These are phyloP conservation scores for Infundibulicybe gibba DNA, from an alignment of 768 basidiomycete species.

Conservation along the genomic window DNA sequence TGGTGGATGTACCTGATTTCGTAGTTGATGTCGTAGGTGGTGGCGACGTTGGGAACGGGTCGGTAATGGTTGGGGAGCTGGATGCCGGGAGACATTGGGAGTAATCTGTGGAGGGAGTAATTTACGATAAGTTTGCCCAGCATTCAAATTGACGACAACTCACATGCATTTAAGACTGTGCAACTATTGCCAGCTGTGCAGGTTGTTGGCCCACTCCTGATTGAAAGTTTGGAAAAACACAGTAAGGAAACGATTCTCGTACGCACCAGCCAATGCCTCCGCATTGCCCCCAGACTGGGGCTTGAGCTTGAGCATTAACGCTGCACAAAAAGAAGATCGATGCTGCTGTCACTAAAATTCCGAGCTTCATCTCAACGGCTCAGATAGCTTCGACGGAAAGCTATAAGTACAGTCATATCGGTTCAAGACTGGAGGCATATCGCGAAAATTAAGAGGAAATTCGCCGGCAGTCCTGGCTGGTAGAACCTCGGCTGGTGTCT, in stretches of 20 bases:
- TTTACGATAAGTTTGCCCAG: not conserved
- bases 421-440: not conserved
- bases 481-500: too few relatives aligned
- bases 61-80: conserved; percentile 17
- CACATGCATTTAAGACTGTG: conserved; percentile 35
- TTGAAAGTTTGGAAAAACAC: not conserved
- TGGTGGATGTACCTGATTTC: conserved; percentile 15
- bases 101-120: conserved; percentile 32
- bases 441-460: not conserved
- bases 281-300: conserved; percentile 39
- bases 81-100: conserved; percentile 49
- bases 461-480: not conserved
- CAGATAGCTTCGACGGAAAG: not conserved
- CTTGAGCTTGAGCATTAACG: conserved; percentile 36
- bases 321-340: conserved; percentile 10
- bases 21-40: conserved; percentile 19
- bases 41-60: conserved; percentile 22
- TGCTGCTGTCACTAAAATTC: conserved; percentile 7
- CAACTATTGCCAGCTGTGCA: conserved; percentile 42
- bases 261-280: conserved; percentile 37
- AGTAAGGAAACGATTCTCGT: not conserved
- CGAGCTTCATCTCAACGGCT: conserved; percentile 9
- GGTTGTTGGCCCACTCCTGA: conserved; percentile 38
- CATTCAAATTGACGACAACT: not conserved
- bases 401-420: not conserved